A percentile compares a stretch with the other conserved stretches of the same genome.
Evolutionary conservation across 768 basidiomycete species (phyloP).

Genomic region (Coprinellus aureogranulatus): DNA sequence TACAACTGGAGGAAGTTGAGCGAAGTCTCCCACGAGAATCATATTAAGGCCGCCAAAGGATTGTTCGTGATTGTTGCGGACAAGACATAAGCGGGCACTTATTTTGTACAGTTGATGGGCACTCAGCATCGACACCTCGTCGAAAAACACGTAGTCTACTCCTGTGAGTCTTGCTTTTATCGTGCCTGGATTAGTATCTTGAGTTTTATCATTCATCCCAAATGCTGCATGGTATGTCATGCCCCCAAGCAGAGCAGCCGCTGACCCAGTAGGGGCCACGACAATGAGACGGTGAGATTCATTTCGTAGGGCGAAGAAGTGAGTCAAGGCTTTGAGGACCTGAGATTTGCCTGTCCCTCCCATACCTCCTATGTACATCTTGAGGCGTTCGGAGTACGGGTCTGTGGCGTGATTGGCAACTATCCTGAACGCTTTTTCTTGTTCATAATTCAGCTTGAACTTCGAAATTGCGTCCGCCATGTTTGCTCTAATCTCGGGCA

Average conservation of each 20-base stretch:
- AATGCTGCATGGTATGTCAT: background rate
- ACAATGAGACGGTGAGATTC: constrained; percentile 25
- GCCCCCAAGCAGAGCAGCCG: constrained; percentile 17
- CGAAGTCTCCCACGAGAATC: constrained; percentile 46
- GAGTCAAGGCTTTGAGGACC: constrained; percentile 25
- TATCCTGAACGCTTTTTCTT: constrained; percentile 29
- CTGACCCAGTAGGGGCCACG: constrained; percentile 24
- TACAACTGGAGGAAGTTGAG: constrained; percentile 36
- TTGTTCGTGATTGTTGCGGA: constrained; percentile 14
- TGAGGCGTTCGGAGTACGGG: constrained; percentile 16
- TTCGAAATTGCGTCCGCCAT: constrained; percentile 8
- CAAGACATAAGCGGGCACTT: constrained; percentile 17
- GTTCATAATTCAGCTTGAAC: constrained; percentile 26
- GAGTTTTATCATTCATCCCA: background rate
- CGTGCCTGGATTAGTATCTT: constrained; percentile 5
- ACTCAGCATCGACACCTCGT: constrained; percentile 43
- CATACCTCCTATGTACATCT: constrained; percentile 33
- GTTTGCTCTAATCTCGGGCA: background rate
- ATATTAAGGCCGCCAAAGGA: constrained; percentile 39
- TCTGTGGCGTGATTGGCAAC: constrained; percentile 25
- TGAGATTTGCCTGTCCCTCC: constrained; percentile 33
- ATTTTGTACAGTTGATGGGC: constrained; percentile 28
- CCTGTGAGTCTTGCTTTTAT: constrained; percentile 15
- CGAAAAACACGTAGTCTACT: constrained; percentile 40
- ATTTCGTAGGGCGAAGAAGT: constrained; percentile 20